Evolutionary conservation across 306 rosid species (phyloP), one percentile per base, ranked within the genome.

Genomic region (Prunus mira): DNA sequence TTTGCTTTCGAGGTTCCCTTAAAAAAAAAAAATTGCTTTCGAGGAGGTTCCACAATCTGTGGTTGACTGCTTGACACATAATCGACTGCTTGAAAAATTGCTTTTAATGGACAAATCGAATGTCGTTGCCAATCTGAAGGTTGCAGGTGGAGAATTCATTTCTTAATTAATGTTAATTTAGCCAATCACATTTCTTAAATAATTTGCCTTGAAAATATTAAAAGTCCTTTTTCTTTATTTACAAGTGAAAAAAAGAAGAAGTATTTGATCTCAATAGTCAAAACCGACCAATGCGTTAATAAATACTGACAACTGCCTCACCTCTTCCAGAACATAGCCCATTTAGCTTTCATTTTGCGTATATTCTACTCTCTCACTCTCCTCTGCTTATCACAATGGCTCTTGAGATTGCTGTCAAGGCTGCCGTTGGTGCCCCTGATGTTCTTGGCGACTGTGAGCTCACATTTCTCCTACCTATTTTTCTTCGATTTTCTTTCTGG

Each of bases 381-480:
- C 20, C 20, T 58, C 34, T 43, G 28, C 51, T 12, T 12, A 56
- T 63, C 43, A 38, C 65, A 67, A 89, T 95, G 97, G 89, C 82
- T 76, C 70, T 86, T 2, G 96, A 95, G 69, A 75, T 87, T 52
- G 87, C 85, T 25, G 93, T 80, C 50, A 95, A 92, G 80, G 97
- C 93, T 4, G 96, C 97, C 3, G 30, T 0, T 0, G 97, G 95
- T 28, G 86, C 88, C 12, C 97, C 96, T 0, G 49, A 82, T 3
- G 3, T 79, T 50, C 89, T 85, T 47, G 97, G 98, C 71, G 98
- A 95, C 82, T 95, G 98, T 94, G 83, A 17, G 72, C 12, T 72
- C 58, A 34, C 74, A 41, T 43, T 67, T 20, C 19, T 19, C 17
- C 28, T 6, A 1, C 43, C 60, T 8, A 27, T 65, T 50, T 66